phyloP scores from a whole-genome alignment of 192 early-diverging fungal species.

The Coemansia sp. region DNA sequence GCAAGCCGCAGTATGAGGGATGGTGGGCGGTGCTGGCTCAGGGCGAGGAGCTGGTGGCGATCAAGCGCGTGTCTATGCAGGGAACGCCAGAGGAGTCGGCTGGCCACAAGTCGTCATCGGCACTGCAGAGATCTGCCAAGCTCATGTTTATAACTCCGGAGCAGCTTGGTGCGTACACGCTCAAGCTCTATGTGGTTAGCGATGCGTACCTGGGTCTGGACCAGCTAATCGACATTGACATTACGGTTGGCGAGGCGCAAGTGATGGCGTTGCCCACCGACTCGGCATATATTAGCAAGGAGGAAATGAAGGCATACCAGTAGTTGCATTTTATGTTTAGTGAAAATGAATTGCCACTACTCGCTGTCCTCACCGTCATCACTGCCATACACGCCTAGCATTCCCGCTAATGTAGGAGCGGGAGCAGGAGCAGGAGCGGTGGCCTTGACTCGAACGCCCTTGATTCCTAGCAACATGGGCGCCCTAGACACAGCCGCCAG shows the following conservation, averaged over 20 bases:
- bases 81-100: constrained; percentile 16
- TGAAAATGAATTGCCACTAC: background rate
- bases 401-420: constrained; percentile 17
- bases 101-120: background rate
- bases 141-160: constrained; percentile 68
- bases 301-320: constrained; percentile 34
- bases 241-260: constrained; percentile 29
- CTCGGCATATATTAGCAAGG: constrained; percentile 33
- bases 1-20: constrained; percentile 88
- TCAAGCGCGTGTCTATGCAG: constrained; percentile 75
- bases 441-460: constrained; percentile 11
- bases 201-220: constrained; percentile 82
- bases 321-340: background rate
- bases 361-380: constrained; percentile 13
- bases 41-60: constrained; percentile 65
- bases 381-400: constrained; percentile 42
- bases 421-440: background rate
- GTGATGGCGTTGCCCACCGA: constrained; percentile 18
- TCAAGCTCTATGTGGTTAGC: constrained; percentile 60
- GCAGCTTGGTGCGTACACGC: constrained; percentile 55
- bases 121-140: constrained; percentile 13
- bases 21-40: constrained; percentile 91
- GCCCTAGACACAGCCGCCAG: background rate
- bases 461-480: constrained; percentile 23
- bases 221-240: constrained; percentile 54